Percentiles rank a stretch among this genome's conserved stretches.
Evolutionary conservation across 441 rosid species (phyloP).

Genomic region (Croton laevigatus): DNA sequence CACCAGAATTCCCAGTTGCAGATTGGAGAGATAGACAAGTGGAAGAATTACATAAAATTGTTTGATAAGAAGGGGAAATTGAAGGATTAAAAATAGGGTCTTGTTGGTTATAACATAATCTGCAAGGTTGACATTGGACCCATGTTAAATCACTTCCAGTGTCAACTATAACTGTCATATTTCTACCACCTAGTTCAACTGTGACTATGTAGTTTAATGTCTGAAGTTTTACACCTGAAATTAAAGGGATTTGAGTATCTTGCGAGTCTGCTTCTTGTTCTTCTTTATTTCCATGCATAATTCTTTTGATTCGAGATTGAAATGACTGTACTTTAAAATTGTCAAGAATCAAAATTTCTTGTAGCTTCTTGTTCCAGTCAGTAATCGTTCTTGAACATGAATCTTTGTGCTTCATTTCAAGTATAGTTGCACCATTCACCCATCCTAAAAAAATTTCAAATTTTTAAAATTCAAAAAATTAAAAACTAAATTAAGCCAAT

Average conservation of each 20-base stretch:
- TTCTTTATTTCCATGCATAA: conserved; percentile 19
- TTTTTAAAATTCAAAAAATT: not conserved
- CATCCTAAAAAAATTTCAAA: conserved; percentile 32
- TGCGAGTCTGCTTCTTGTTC: conserved; percentile 34
- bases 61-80: conserved; percentile 52
- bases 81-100: conserved; percentile 76
- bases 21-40: conserved; percentile 54
- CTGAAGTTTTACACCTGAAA: conserved; percentile 60
- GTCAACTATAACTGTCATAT: conserved; percentile 71
- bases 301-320: conserved; percentile 47
- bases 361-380: conserved; percentile 58
- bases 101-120: conserved; percentile 60
- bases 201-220: conserved; percentile 77
- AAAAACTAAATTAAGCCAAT: too few relatives aligned
- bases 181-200: conserved; percentile 51
- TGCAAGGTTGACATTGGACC: conserved; percentile 95
- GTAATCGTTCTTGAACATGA: conserved; percentile 43
- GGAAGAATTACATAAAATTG: conserved; percentile 59
- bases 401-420: conserved; percentile 76
- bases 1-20: conserved; percentile 51
- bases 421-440: conserved; percentile 52
- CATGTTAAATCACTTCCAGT: conserved; percentile 96
- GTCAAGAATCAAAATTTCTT: conserved; percentile 52
- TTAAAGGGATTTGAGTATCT: conserved; percentile 48
- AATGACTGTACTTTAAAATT: conserved; percentile 46